Evolutionary conservation across 2,329 filamentous ascomycete genomes (phyloP), one percentile per base, ranked within the genome.

Genomic region (Colletotrichum sp.): DNA sequence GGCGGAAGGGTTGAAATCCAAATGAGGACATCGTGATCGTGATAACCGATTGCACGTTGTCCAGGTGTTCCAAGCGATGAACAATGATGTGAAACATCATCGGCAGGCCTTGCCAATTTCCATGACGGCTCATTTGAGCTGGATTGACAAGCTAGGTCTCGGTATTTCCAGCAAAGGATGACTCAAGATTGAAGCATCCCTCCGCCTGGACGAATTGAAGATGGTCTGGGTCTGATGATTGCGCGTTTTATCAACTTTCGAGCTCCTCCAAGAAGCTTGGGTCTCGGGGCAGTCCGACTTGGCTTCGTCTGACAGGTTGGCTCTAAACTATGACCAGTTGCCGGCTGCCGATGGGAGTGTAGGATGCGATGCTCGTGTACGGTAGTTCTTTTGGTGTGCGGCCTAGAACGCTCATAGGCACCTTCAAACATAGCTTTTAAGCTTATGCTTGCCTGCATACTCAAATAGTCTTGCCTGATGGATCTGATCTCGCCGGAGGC

Each of bases 1-100:
- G 6, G 43, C 6, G 2, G 0, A 21, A 5, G n/a, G 3, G 43
- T 3, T 10, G 2, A 52, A 1, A 52, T 13, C 4, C n/a, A 52
- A 7, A 21, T 13, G n/a, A 52, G 43, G 12, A 52, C 2, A 3
- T 52, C 43, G 43, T 13, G n/a, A 52, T 21, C 43, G 43, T 13
- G 10, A 21, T 21, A 52, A 3, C 10, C n/a, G 43, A 52, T 52
- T 13, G 43, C 10, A 52, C 8, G n/a, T 13, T 13, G 0, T 52
- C 43, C n/a, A 21, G 43, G 43, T 24, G n/a, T 5, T 52, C 43
- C 12, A 24, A 24, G n/a, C 43, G 43, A 3, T 52, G 12, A 13
- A 52, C 6, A 24, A 8, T 10, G 1, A 13, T 1, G 43, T 52
- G 43, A 52, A 52, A 52, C 43, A 52, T 52, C 43, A 21, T 52